phyloP scores from a whole-genome alignment of 306 rosid species.

The Dalbergia cochinchinensis region DNA sequence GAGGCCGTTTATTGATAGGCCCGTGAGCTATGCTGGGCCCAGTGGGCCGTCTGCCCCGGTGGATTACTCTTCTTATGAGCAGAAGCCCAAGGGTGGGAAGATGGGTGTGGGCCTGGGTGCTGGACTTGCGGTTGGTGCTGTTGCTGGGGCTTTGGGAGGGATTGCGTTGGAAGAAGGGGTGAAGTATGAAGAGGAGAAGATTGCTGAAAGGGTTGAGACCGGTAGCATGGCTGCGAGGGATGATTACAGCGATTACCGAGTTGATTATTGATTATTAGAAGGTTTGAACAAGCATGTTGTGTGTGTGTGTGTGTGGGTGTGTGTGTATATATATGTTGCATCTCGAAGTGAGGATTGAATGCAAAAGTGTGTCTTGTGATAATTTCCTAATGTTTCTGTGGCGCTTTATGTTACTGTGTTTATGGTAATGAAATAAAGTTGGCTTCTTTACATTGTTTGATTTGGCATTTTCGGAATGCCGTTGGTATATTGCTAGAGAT shows the following conservation, averaged over 20 bases:
- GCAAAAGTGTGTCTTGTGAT: conserved; percentile 42
- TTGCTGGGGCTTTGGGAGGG: conserved; percentile 74
- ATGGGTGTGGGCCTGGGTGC: conserved; percentile 70
- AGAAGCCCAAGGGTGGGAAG: conserved; percentile 65
- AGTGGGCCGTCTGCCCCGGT: conserved; percentile 77
- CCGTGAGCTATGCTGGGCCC: conserved; percentile 50
- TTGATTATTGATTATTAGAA: conserved; percentile 42
- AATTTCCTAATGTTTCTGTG: conserved; percentile 36
- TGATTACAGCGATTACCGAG: conserved; percentile 62
- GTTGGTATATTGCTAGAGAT: neutral
- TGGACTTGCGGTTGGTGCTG: conserved; percentile 80
- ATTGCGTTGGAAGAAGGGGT: conserved; percentile 77
- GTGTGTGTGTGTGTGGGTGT: conserved; percentile 13
- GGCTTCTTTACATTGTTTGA: conserved; percentile 19
- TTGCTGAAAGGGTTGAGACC: conserved; percentile 68
- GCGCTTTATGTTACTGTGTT: conserved; percentile 1
- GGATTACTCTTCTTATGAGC: conserved; percentile 66
- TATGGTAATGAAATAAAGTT: conserved; percentile 39
- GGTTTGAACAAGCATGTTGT: conserved; percentile 37
- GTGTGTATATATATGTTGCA: conserved; percentile 36
- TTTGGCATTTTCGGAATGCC: conserved; percentile 18
- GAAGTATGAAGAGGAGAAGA: conserved; percentile 72
- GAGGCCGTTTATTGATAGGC: conserved; percentile 74
- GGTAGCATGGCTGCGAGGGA: conserved; percentile 57
- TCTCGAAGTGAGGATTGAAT: conserved; percentile 42